phyloP scores from a whole-genome alignment of 2,329 filamentous ascomycete genomes.

The Phoma sp. region DNA sequence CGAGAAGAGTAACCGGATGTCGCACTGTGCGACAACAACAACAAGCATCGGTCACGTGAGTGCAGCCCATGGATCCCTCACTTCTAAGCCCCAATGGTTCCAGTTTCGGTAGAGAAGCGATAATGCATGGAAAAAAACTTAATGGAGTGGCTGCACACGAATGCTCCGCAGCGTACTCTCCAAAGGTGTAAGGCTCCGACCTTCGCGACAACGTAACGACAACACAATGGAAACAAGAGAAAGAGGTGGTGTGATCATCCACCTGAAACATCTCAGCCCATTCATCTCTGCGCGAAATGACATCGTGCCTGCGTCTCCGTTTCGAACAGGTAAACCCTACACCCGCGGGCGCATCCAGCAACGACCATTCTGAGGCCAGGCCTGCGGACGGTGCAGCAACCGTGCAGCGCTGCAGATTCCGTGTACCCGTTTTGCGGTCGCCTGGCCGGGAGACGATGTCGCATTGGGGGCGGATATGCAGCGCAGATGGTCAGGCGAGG shows the following conservation, averaged over 20 bases:
- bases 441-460: constrained; percentile 15
- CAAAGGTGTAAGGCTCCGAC: not conserved
- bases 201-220: not conserved
- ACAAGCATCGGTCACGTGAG: constrained; percentile 4
- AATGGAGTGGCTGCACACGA: no score
- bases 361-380: not conserved
- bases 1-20: constrained; percentile 1
- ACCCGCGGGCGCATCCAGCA: constrained; percentile 1
- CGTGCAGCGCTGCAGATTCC: constrained; percentile 10
- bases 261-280: not conserved
- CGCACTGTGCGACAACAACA: constrained; percentile 10
- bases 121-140: no score
- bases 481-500: constrained; percentile 5
- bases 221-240: not conserved
- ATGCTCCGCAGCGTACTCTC: not conserved
- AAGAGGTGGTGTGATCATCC: constrained; percentile 4
- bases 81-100: no score
- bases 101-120: not conserved
- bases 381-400: constrained; percentile 7
- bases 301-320: constrained; percentile 10
- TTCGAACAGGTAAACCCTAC: constrained; percentile 7
- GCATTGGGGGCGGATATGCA: constrained; percentile 8
- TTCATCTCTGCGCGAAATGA: constrained; percentile 11
- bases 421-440: constrained; percentile 18
- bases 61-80: no score